Percentiles rank a stretch among this genome's conserved stretches.
Conservation (phyloP, 2,329 filamentous ascomycete genomes). For the Hypoxylon sp. region DNA sequence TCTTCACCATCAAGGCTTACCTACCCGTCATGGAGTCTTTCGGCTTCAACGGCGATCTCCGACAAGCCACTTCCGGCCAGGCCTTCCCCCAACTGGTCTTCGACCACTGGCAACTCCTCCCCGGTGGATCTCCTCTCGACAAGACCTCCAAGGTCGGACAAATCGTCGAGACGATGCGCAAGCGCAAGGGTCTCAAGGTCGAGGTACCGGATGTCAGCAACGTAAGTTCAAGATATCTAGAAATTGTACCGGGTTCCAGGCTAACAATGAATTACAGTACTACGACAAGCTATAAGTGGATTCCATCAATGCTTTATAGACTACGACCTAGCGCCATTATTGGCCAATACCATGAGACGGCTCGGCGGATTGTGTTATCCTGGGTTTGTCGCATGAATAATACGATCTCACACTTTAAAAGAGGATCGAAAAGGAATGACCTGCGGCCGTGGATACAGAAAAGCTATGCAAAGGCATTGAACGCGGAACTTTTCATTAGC, state of each 20-base stretch:
- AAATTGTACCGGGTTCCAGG: conserved; percentile 13
- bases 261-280: conserved; percentile 76
- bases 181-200: conserved; percentile 99
- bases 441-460: conserved; percentile 54
- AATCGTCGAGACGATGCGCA: conserved; percentile 91
- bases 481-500: conserved; percentile 50
- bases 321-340: conserved; percentile 61
- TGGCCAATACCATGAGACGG: conserved; percentile 61
- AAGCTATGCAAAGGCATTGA: conserved; percentile 52
- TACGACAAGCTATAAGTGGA: conserved; percentile 96
- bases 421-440: conserved; percentile 51
- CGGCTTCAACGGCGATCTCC: conserved; percentile 98
- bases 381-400: conserved; percentile 48
- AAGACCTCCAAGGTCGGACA: conserved; percentile 83
- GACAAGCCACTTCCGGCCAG: conserved; percentile 93
- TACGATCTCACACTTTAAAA: conserved; percentile 42
- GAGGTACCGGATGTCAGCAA: conserved; percentile 94
- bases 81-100: conserved; percentile 99
- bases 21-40: conserved; percentile 97
- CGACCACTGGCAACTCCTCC: conserved; percentile 97
- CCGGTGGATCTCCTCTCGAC: conserved; percentile 94
- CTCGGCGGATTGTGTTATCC: conserved; percentile 50
- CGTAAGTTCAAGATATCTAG: conserved; percentile 73
- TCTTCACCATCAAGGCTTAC: conserved; percentile 99
- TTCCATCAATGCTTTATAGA: conserved; percentile 62